Conservation (phyloP, 257 asterid species). For the Datura wrightii region DNA sequence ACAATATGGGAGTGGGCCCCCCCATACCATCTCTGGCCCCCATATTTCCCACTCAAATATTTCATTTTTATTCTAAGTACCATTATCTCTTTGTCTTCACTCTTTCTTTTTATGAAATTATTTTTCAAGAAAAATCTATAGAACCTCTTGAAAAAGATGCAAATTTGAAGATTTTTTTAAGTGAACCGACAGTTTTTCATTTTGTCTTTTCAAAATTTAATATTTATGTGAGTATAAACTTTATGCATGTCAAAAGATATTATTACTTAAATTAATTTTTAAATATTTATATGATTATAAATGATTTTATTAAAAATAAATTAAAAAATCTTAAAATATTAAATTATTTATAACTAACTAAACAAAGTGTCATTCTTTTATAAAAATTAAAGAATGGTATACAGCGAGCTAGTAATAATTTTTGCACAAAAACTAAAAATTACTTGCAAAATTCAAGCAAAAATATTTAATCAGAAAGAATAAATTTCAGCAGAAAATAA, state of each 20-base stretch:
- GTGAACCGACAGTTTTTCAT: conserved; percentile 19
- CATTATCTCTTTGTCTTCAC: conserved; percentile 26
- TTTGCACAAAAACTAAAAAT: too few relatives aligned
- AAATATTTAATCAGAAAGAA: too few relatives aligned
- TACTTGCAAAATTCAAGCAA: too few relatives aligned
- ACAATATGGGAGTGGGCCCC: conserved; percentile 35
- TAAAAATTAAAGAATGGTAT: neutral
- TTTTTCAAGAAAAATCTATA: neutral
- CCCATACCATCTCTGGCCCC: conserved; percentile 20
- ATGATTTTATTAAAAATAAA: neutral
- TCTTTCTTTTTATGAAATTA: conserved; percentile 4
- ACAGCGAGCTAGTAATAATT: too few relatives aligned
- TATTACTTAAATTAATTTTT: neutral
- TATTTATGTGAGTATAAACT: neutral
- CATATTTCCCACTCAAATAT: neutral
- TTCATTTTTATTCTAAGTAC: conserved; percentile 16
- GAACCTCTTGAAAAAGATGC: neutral
- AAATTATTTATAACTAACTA: neutral
- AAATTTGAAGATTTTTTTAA: neutral
- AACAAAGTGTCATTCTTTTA: neutral
- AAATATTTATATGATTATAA: neutral
- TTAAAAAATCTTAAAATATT: neutral
- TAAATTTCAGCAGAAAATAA: neutral
- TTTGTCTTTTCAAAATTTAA: neutral
- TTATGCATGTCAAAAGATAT: neutral